Conservation (phyloP, 129 eudicot genomes). For the Flaveria robusta region DNA sequence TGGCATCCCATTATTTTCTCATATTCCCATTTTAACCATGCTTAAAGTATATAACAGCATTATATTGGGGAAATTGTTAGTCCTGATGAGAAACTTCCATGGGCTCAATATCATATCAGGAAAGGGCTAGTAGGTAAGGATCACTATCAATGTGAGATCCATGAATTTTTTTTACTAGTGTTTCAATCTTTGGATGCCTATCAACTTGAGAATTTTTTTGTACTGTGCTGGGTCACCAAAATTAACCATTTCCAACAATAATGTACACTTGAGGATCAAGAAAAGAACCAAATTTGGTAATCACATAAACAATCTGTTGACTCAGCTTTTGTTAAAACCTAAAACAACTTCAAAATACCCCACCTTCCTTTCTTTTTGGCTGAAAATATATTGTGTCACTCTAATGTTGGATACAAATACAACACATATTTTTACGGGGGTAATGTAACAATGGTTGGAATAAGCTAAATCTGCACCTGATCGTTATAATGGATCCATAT, state of each 20-base stretch:
- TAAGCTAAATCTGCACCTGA: background rate
- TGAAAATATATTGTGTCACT: too few species aligned
- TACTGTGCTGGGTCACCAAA: background rate
- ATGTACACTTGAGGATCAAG: background rate
- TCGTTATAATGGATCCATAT: background rate
- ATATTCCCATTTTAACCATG: background rate
- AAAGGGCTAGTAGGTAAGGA: constrained; percentile 66
- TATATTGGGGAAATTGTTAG: constrained; percentile 59
- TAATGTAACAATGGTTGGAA: too few species aligned
- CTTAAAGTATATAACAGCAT: constrained; percentile 30
- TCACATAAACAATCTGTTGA: background rate
- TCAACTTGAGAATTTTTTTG: background rate
- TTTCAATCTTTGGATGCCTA: background rate
- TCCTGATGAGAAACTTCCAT: constrained; percentile 58
- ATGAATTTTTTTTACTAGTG: background rate
- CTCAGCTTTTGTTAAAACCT: background rate
- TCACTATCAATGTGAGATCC: background rate
- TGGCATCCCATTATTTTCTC: background rate
- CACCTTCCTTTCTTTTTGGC: too few species aligned
- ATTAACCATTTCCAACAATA: background rate
- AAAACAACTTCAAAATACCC: too few species aligned
- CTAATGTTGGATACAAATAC: too few species aligned
- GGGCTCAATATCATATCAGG: constrained; percentile 61
- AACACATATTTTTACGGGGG: too few species aligned
- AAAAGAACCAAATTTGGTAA: background rate